Evolutionary conservation across 139 green algal genomes (phyloP), one percentile per base, ranked within the genome.

Genomic region (Limnomonas spitsbergensis): DNA sequence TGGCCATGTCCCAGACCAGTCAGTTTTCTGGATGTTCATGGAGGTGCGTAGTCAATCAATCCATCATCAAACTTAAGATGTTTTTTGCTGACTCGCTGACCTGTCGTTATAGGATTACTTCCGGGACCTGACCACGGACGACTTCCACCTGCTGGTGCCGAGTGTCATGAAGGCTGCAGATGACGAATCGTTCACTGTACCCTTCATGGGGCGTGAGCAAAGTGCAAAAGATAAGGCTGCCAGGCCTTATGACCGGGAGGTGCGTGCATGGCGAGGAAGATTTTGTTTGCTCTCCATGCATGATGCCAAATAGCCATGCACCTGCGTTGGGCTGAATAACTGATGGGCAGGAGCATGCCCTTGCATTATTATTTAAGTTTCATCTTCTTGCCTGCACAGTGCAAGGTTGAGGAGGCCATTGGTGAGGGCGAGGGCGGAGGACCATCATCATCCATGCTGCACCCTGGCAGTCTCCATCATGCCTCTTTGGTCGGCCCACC

Each of bases 91-190:
- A 31, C 31, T 6, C 35, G n/a, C 66, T 2, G 35, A n/a, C n/a
- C n/a, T n/a, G 34, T 81, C 3, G 34, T n/a, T 38, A 53, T 85
- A 94, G 88, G 91, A 94, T 32, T 94, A 92, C 81, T 95, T 95
- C 73, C 80, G 91, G 0, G 86, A 93, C 53, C 73, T 94, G 2
- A 91, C 86, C 1, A 80, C 80, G n/a, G 89, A 95, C 47, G 91
- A 95, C 66, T 36, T 95, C 4, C 66, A 75, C 6, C 77, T 78
- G 4, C 78, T 95, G 38, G 54, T 92, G 35, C 81, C 85, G 0
- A 53, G 76, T 2, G 69, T 53, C 14, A 39, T 42, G 1, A 76
- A 88, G 36, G 81, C 84, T 2, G n/a, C 38, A 4, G 73, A 87
- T 1, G 91, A 94, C 66, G 87, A 91, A 2, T 80, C 81, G 0